phyloP scores from a whole-genome alignment of 164 flowering plant species.

The Nymphaea thermarum region DNA sequence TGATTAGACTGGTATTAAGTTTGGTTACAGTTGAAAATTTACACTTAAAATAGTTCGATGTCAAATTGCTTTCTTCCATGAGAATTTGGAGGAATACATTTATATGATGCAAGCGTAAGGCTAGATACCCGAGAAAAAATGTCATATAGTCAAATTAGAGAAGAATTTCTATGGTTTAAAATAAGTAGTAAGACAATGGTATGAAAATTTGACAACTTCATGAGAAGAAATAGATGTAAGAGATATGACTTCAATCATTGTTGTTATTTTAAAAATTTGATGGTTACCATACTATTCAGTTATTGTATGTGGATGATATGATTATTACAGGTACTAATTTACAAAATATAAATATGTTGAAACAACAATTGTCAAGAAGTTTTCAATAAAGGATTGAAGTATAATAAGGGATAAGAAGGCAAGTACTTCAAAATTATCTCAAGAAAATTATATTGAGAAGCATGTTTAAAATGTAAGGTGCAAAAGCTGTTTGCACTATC shows the following conservation, averaged over 20 bases:
- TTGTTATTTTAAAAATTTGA: background rate
- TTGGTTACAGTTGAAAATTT: too few relatives aligned
- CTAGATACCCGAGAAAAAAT: background rate
- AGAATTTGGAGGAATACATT: background rate
- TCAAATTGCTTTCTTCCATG: background rate
- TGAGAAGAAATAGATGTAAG: background rate
- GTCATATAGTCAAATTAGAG: background rate
- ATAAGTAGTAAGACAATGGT: background rate
- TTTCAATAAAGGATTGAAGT: background rate
- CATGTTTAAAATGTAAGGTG: background rate
- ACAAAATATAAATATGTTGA: background rate
- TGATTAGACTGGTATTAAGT: too few relatives aligned
- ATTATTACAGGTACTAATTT: background rate
- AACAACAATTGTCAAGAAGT: background rate
- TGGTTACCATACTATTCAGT: too few relatives aligned
- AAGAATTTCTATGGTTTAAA: background rate
- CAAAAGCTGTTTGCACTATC: too few relatives aligned
- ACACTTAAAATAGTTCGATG: background rate
- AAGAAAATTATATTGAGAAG: too few relatives aligned
- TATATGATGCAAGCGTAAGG: too few relatives aligned
- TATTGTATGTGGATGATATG: background rate
- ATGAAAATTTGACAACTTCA: background rate
- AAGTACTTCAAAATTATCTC: background rate
- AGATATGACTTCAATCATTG: background rate
- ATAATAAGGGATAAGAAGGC: too few relatives aligned